phyloP scores from a whole-genome alignment of 805 yeast species.

The Cephaloascus fragrans region DNA sequence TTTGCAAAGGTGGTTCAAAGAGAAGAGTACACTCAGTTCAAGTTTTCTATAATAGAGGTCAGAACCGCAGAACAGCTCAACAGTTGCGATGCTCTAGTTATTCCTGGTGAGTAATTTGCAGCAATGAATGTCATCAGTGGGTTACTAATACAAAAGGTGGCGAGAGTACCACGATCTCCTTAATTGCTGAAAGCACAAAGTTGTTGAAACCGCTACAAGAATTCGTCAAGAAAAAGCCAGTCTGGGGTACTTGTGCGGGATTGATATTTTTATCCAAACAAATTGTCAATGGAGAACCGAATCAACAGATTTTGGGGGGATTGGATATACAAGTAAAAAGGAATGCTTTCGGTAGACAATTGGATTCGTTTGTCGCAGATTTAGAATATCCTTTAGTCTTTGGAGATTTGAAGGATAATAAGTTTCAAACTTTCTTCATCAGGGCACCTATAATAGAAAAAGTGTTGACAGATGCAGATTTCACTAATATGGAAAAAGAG shows the following conservation, averaged over 20 bases:
- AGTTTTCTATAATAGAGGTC: slow-evolving; percentile 34
- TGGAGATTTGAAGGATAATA: slow-evolving; percentile 1
- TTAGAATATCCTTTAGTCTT: slow-evolving; percentile 18
- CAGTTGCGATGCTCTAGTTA: slow-evolving; percentile 46
- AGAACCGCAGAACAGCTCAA: slow-evolving; percentile 40
- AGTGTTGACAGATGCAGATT: slow-evolving; percentile 5
- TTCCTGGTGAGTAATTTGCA: slow-evolving; percentile 36
- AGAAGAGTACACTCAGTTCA: slow-evolving; percentile 14
- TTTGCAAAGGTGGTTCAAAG: slow-evolving; percentile 24
- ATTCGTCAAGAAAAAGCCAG: slow-evolving; percentile 44
- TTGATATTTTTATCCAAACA: slow-evolving; percentile 53
- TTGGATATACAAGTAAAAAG: slow-evolving; percentile 54
- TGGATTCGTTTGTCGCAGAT: slow-evolving; percentile 47
- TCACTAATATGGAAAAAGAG: slow-evolving; percentile 2
- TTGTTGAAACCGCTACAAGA: slow-evolving; percentile 43
- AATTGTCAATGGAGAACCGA: slow-evolving; percentile 40
- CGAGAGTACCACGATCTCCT: slow-evolving; percentile 60
- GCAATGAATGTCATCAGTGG: not conserved
- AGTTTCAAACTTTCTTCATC: slow-evolving; percentile 49
- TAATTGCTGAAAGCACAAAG: slow-evolving; percentile 57
- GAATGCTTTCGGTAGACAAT: slow-evolving; percentile 74
- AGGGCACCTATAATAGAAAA: slow-evolving; percentile 64
- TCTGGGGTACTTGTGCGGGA: slow-evolving; percentile 89
- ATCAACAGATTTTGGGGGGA: slow-evolving; percentile 53
- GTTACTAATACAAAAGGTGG: slow-evolving; percentile 27